Base-by-base conservation (phyloP, 495 filamentous ascomycete genomes). In the Mytilinidion resinicola region DNA sequence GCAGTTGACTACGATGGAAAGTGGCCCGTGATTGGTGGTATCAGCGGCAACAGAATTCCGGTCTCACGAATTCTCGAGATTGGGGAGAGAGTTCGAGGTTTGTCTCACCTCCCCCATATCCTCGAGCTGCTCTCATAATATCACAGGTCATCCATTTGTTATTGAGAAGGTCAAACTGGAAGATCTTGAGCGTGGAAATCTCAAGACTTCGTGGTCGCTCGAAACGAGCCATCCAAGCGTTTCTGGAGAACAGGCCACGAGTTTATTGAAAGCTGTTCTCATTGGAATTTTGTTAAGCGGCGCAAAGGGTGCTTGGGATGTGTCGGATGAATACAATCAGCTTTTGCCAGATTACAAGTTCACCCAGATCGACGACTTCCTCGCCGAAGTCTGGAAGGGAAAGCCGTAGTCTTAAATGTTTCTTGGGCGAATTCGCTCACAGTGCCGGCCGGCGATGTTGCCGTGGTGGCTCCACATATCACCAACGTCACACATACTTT, bases 21-120 rank as follows among this genome's bases (percentile, higher is more conserved):
- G 62, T 84, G 82, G 82, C 82, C 82, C 5, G 61, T 67, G 11
- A 56, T 73, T 17, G 75, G 81, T 1, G 82, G 81, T 3, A 78
- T 84, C 49, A 56, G 63, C 20, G 82, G 82, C 9, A 75, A 72
- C 36, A 65, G 57, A 17, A 33, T 82, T 25, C 67, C 77, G 0
- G 44, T 79, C 11, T 55, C 60, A 5, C 55, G 81, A 41, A 5
- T 83, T 30, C 38, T 84, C 10, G 62, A 64, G 9, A 55, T 83
- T 4, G 79, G 74, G 0, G 73, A 75, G 64, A 77, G 68, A 63
- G 53, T 83, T 52, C 74, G 80, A 62, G 80, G 80, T 81, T 47
- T 19, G 69, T 59, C 65, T 35, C 33, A 43, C 53, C 44, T 48
- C 25, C 15, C 19, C 38, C 15, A 17, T 9, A 20, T 12, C 14